phyloP scores from a whole-genome alignment of 306 rosid genomes.

The Sicyos baderoa region DNA sequence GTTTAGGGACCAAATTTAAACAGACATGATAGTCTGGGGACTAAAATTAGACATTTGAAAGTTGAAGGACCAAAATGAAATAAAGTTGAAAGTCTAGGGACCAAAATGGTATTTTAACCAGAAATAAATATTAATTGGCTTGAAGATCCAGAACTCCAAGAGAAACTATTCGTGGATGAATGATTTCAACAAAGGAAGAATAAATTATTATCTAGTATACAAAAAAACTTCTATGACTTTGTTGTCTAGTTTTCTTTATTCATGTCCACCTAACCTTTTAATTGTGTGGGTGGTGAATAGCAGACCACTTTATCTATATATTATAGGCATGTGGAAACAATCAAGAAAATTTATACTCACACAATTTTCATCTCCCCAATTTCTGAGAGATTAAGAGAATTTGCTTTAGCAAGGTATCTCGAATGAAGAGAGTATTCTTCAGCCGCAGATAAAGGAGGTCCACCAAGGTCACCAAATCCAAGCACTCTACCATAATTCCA shows the following conservation, averaged over 20 bases:
- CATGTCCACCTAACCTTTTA: background rate
- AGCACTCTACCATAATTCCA: slow-evolving; percentile 74
- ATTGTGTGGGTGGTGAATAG: background rate
- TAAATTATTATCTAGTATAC: background rate
- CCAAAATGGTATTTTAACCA: too few relatives aligned
- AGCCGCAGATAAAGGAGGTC: slow-evolving; percentile 70
- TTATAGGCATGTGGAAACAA: slow-evolving; percentile 15
- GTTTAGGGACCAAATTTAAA: too few relatives aligned
- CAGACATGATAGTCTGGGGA: too few relatives aligned
- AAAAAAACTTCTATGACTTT: background rate
- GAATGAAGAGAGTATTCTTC: slow-evolving; percentile 95
- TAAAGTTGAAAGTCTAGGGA: too few relatives aligned
- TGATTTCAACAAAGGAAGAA: background rate
- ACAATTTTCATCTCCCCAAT: slow-evolving; percentile 94
- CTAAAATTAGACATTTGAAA: too few relatives aligned
- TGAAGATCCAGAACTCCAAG: slow-evolving; percentile 4
- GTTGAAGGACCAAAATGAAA: too few relatives aligned
- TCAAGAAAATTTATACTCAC: slow-evolving; percentile 37
- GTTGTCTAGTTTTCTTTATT: background rate
- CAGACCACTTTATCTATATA: background rate
- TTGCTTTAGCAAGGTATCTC: slow-evolving; percentile 94
- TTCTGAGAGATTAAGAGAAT: slow-evolving; percentile 82
- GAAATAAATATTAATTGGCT: background rate
- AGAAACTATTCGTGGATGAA: background rate
- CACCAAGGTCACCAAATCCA: slow-evolving; percentile 86